These are phyloP conservation scores for Atalantia buxifolia DNA, from an alignment of 345 rosid genomes.

Conservation along the genomic window DNA sequence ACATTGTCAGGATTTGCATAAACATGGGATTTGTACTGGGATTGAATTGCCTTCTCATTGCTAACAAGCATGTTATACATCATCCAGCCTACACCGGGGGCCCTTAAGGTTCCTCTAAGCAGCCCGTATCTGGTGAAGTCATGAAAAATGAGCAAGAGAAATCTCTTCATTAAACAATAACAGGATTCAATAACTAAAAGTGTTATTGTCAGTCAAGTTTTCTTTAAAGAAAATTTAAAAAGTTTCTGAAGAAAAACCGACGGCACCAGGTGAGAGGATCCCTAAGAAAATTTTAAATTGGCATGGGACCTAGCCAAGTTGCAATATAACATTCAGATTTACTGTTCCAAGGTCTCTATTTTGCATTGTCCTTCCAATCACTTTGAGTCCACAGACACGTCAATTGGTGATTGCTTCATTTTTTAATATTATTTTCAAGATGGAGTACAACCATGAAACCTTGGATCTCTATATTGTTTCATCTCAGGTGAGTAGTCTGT, in stretches of 20 bases:
- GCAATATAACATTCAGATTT: not conserved
- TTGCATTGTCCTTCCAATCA: too few relatives aligned
- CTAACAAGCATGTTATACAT: constrained; percentile 90
- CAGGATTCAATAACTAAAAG: not conserved
- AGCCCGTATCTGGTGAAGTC: constrained; percentile 58
- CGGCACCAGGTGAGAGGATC: not conserved
- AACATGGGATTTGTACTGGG: constrained; percentile 87
- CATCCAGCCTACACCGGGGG: constrained; percentile 92
- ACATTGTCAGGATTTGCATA: constrained; percentile 83
- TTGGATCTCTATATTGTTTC: not conserved
- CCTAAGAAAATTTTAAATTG: not conserved
- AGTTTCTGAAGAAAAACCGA: not conserved
- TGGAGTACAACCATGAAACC: not conserved
- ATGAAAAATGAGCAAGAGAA: constrained; percentile 3
- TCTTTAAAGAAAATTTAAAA: not conserved
- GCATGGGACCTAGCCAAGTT: not conserved
- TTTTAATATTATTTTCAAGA: not conserved
- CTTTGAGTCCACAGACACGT: not conserved
- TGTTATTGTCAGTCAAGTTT: not conserved
- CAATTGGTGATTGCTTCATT: not conserved
- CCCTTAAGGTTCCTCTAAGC: constrained; percentile 74
- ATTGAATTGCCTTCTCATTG: constrained; percentile 81
- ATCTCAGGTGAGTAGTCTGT: not conserved
- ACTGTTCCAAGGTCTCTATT: not conserved
- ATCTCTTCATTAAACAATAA: not conserved